phyloP scores from a whole-genome alignment of 371 early-diverging fungal species.

The Entomophthora muscae region DNA sequence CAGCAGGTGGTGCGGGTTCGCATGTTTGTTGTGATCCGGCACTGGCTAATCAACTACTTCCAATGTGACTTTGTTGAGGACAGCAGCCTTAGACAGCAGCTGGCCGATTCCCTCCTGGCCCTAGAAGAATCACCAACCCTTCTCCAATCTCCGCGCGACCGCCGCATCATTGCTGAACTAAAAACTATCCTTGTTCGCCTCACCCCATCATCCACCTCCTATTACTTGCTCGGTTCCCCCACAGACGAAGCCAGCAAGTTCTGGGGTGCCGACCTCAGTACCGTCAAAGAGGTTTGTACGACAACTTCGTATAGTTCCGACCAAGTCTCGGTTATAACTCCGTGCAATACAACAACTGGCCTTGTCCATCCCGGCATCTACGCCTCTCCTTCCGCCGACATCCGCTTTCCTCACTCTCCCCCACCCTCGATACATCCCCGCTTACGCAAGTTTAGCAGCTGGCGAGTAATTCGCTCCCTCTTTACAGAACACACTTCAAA shows the following conservation, averaged over 20 bases:
- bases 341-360: too few relatives aligned
- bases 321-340: too few relatives aligned
- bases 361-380: too few relatives aligned
- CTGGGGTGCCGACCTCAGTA: slow-evolving; percentile 14
- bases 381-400: too few relatives aligned
- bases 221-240: slow-evolving; percentile 22
- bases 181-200: neutral
- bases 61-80: slow-evolving; percentile 36
- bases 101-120: slow-evolving; percentile 23
- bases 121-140: neutral
- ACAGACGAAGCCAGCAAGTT: slow-evolving; percentile 31
- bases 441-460: too few relatives aligned
- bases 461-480: too few relatives aligned
- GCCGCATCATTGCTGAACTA: slow-evolving; percentile 7
- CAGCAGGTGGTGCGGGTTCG: slow-evolving; percentile 32
- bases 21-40: slow-evolving; percentile 42
- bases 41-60: slow-evolving; percentile 47
- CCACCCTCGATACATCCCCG: too few relatives aligned
- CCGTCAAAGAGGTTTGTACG: too few relatives aligned
- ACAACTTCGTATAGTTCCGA: too few relatives aligned
- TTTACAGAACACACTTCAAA: too few relatives aligned
- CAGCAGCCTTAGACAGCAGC: slow-evolving; percentile 21
- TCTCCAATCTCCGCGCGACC: slow-evolving; percentile 7
- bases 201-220: slow-evolving; percentile 20
- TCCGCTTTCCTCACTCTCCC: too few relatives aligned